phyloP scores from a whole-genome alignment of 805 yeast genomes.

The Helenozyma rhizophorensis region DNA sequence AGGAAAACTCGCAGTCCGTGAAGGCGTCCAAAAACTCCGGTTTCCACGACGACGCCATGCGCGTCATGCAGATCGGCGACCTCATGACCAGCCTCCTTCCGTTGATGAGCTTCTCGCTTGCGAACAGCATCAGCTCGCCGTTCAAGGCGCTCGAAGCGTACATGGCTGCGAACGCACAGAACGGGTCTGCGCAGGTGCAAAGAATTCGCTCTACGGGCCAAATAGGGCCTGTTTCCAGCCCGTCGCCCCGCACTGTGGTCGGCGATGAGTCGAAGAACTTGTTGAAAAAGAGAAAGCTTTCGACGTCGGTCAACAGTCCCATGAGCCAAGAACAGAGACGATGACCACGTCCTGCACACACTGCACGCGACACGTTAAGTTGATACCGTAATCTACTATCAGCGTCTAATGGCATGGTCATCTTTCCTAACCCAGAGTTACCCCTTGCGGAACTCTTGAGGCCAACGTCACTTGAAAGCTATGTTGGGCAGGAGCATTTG shows the following conservation, averaged over 20 bases:
- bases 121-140: slow-evolving; percentile 49
- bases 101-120: slow-evolving; percentile 54
- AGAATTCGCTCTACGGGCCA: not conserved
- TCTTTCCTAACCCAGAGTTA: too few species aligned
- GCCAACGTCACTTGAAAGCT: slow-evolving; percentile 66
- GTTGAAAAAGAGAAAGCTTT: slow-evolving; percentile 9
- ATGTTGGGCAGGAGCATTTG: slow-evolving; percentile 82
- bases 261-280: slow-evolving; percentile 5
- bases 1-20: slow-evolving; percentile 29
- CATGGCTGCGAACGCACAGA: slow-evolving; percentile 21
- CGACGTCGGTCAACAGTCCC: slow-evolving; percentile 10
- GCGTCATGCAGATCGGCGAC: slow-evolving; percentile 72
- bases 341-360: too few species aligned
- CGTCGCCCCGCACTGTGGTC: slow-evolving; percentile 7
- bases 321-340: slow-evolving; percentile 4
- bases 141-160: slow-evolving; percentile 48
- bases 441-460: slow-evolving; percentile 81
- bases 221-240: slow-evolving; percentile 3
- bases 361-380: too few species aligned
- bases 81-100: slow-evolving; percentile 70
- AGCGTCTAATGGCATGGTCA: too few species aligned
- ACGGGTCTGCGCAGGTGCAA: slow-evolving; percentile 5
- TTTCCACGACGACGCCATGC: slow-evolving; percentile 58
- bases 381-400: too few species aligned
- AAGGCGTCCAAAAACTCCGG: slow-evolving; percentile 55